Evolutionary conservation across 257 asterid genomes (phyloP).

Genomic region (Solanum bulbocastanum): DNA sequence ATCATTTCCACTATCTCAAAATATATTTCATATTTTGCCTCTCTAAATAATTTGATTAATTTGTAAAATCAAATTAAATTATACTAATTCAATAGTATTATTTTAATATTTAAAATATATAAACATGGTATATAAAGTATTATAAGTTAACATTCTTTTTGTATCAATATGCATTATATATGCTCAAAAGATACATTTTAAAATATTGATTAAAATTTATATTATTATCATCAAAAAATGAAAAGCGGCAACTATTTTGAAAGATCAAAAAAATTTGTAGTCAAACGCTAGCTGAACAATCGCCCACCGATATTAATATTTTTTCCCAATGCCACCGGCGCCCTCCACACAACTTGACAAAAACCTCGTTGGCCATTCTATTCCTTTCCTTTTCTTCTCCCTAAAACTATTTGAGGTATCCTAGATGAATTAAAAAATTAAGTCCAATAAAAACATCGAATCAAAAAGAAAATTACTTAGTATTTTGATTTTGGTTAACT

Average conservation of each 20-base stretch:
- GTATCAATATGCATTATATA: background rate
- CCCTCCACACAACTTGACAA: background rate
- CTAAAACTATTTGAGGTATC: background rate
- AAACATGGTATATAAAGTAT: background rate
- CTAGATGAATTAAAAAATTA: background rate
- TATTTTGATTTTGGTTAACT: background rate
- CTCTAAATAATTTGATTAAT: background rate
- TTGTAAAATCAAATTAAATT: background rate
- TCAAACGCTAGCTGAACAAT: fast-evolving
- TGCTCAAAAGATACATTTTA: background rate
- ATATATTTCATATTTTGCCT: background rate
- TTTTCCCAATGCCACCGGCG: background rate
- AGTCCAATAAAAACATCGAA: background rate
- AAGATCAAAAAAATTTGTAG: fast-evolving
- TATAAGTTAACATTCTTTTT: background rate
- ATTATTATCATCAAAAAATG: background rate
- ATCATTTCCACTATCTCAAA: background rate
- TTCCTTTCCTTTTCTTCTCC: background rate
- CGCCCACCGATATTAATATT: background rate
- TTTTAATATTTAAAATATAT: background rate
- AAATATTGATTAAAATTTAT: background rate
- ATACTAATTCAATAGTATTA: background rate
- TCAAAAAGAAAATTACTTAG: background rate
- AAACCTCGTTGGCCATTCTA: background rate
- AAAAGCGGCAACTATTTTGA: fast-evolving